phyloP scores from a whole-genome alignment of 164 flowering plant genomes.

The Kingdonia uniflora region DNA sequence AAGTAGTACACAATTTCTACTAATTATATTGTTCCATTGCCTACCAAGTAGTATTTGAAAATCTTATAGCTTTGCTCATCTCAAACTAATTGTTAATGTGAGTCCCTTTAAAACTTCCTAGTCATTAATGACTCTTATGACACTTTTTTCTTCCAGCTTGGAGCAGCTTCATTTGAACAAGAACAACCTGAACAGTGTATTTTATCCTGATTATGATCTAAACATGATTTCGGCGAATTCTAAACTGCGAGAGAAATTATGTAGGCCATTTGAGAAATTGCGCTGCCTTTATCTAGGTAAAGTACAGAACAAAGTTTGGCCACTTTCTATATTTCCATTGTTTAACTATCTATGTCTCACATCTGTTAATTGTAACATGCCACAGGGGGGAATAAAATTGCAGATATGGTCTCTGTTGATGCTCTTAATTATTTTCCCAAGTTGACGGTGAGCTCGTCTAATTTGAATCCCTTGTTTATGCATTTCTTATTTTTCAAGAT shows the following conservation, averaged over 20 bases:
- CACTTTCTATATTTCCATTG: not conserved
- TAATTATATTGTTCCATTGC: constrained; percentile 1
- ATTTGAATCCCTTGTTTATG: not conserved
- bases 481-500: no score
- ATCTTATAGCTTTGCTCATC: no score
- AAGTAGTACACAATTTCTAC: not conserved
- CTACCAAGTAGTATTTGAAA: not conserved
- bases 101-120: not conserved
- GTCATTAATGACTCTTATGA: not conserved
- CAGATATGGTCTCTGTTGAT: constrained; percentile 60
- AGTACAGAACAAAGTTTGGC: not conserved
- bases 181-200: constrained; percentile 42
- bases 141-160: constrained; percentile 41
- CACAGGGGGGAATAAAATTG: constrained; percentile 71
- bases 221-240: constrained; percentile 9
- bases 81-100: no score
- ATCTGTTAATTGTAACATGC: constrained; percentile 12
- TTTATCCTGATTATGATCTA: constrained; percentile 37
- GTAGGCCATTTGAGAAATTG: constrained; percentile 53
- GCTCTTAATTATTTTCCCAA: constrained; percentile 65
- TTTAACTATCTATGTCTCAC: not conserved
- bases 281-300: constrained; percentile 82
- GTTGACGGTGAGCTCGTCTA: constrained; percentile 44
- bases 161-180: constrained; percentile 89
- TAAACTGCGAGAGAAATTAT: constrained; percentile 19